Percentiles rank a stretch among this genome's conserved stretches.
Evolutionary conservation across 1,284 basidiomycete species (phyloP).

Genomic region (Puccinia novopanici): DNA sequence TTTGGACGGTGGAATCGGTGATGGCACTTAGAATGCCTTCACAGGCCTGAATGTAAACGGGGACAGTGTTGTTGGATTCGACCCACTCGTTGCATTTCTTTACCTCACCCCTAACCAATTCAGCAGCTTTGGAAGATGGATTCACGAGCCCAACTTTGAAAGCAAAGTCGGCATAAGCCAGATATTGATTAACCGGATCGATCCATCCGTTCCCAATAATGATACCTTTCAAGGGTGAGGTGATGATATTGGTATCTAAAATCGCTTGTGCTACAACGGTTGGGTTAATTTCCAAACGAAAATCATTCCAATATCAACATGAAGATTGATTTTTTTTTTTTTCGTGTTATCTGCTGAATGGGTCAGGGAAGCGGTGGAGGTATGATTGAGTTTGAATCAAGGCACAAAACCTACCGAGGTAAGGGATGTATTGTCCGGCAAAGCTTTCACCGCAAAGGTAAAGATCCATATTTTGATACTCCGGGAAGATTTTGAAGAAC

Average conservation of each 20-base stretch:
- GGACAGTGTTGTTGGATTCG: slow-evolving; percentile 62
- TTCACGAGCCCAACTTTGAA: slow-evolving; percentile 77
- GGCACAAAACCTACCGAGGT: slow-evolving; percentile 68
- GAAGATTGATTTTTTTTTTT: background rate
- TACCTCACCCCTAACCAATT: slow-evolving; percentile 67
- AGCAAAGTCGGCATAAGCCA: slow-evolving; percentile 84
- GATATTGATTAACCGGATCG: slow-evolving; percentile 83
- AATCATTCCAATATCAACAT: slow-evolving; percentile 37
- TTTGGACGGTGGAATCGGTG: slow-evolving; percentile 67
- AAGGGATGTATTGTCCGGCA: slow-evolving; percentile 99
- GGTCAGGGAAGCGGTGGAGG: too few species aligned
- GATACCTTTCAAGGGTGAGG: slow-evolving; percentile 69
- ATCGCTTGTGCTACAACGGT: slow-evolving; percentile 71
- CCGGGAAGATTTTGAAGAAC: slow-evolving; percentile 88
- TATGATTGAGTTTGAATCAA: too few species aligned
- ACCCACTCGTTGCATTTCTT: slow-evolving; percentile 67
- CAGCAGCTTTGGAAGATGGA: slow-evolving; percentile 70
- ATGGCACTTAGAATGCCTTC: slow-evolving; percentile 69
- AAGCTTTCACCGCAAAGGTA: slow-evolving; percentile 91
- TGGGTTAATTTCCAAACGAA: slow-evolving; percentile 37
- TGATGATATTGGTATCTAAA: slow-evolving; percentile 67
- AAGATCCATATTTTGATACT: slow-evolving; percentile 81
- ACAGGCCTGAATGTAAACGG: slow-evolving; percentile 70
- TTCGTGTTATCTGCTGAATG: too few species aligned
- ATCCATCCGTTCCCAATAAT: slow-evolving; percentile 99